These are phyloP conservation scores for Mycena floridula DNA, from an alignment of 768 basidiomycete genomes.

Conservation along the genomic window DNA sequence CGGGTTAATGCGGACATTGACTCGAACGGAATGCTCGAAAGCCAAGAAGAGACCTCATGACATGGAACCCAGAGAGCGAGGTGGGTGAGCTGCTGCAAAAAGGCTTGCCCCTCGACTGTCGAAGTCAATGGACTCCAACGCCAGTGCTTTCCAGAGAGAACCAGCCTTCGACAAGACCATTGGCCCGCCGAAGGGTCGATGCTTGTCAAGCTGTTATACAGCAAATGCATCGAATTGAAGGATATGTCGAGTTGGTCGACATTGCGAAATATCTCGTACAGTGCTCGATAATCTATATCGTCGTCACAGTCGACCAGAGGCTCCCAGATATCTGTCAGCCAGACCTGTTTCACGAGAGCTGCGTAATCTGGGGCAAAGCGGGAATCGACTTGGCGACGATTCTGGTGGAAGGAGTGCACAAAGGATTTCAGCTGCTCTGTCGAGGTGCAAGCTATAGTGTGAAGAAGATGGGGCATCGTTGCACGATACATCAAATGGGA, in stretches of 20 bases:
- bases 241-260: slow-evolving; percentile 27
- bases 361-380: slow-evolving; percentile 26
- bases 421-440: slow-evolving; percentile 24
- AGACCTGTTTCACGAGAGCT: slow-evolving; percentile 25
- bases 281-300: slow-evolving; percentile 13
- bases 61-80: slow-evolving; percentile 25
- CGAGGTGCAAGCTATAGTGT: slow-evolving; percentile 27
- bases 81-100: slow-evolving; percentile 31
- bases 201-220: slow-evolving; percentile 25
- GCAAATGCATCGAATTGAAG: slow-evolving; percentile 24
- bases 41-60: slow-evolving; percentile 13
- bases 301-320: slow-evolving; percentile 15
- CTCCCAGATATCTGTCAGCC: slow-evolving; percentile 25
- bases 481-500: slow-evolving; percentile 25
- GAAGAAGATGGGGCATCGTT: slow-evolving; percentile 32
- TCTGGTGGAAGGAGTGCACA: slow-evolving; percentile 23
- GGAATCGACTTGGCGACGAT: slow-evolving; percentile 6
- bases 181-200: slow-evolving; percentile 6
- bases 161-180: slow-evolving; percentile 24
- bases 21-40: slow-evolving; percentile 23
- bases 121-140: slow-evolving; percentile 27
- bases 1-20: neutral
- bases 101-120: slow-evolving; percentile 22
- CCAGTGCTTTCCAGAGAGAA: slow-evolving; percentile 22
- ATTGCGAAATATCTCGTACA: slow-evolving; percentile 21